Percentiles rank a stretch among this genome's conserved stretches.
phyloP scores from a whole-genome alignment of 1,284 basidiomycete genomes.

The Ustilago lituana region DNA sequence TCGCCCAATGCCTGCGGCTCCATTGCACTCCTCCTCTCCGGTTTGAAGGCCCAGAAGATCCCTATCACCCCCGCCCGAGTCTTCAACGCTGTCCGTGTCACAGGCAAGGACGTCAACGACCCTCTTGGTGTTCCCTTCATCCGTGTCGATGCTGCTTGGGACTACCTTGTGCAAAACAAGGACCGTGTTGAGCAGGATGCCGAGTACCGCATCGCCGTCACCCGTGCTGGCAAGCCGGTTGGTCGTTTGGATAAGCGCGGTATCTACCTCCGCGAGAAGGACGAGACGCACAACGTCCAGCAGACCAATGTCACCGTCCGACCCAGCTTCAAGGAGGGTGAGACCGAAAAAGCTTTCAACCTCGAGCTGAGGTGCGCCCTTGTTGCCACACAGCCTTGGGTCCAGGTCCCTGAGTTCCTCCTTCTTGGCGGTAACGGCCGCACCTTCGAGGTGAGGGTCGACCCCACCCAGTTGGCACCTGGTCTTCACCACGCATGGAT shows the following conservation, averaged over 20 bases:
- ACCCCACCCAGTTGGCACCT: slow-evolving; percentile 58
- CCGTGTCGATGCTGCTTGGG: slow-evolving; percentile 66
- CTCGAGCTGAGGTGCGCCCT: slow-evolving; percentile 63
- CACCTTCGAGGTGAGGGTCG: slow-evolving; percentile 66
- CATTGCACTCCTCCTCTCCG: slow-evolving; percentile 65
- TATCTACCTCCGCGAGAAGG: slow-evolving; percentile 66
- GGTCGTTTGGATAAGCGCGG: slow-evolving; percentile 59
- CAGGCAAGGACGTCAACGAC: slow-evolving; percentile 66
- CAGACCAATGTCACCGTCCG: slow-evolving; percentile 62
- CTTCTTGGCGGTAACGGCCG: slow-evolving; percentile 66
- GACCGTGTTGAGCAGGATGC: slow-evolving; percentile 64
- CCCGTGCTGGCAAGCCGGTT: slow-evolving; percentile 61
- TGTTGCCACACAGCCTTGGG: slow-evolving; percentile 59
- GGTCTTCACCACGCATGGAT: slow-evolving; percentile 65
- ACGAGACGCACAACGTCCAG: slow-evolving; percentile 57
- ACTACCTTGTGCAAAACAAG: slow-evolving; percentile 62
- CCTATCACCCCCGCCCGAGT: slow-evolving; percentile 64
- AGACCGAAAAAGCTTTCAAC: slow-evolving; percentile 63
- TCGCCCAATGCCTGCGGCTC: slow-evolving; percentile 66
- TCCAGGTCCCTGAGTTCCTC: slow-evolving; percentile 61
- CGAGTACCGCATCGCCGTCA: slow-evolving; percentile 62
- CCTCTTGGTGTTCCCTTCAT: slow-evolving; percentile 66
- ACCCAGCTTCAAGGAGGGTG: slow-evolving; percentile 59
- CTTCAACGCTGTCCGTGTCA: slow-evolving; percentile 64
- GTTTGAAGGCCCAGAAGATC: slow-evolving; percentile 64